A percentile compares a stretch with the other conserved stretches of the same genome.
Evolutionary conservation across 306 rosid species (phyloP).

Genomic region (Pterocarpus macrocarpus): DNA sequence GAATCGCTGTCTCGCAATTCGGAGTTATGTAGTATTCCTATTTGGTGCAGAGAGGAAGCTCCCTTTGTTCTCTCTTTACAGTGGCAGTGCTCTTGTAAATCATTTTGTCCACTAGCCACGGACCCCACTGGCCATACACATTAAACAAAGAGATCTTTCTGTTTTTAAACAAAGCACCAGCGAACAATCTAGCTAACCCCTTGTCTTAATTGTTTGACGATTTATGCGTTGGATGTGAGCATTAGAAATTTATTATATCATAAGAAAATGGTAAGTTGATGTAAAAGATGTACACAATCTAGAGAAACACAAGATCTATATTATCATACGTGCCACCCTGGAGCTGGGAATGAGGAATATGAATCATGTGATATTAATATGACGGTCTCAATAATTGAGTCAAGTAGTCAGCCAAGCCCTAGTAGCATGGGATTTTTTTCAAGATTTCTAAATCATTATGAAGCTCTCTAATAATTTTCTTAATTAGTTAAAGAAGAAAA

Average conservation of each 20-base stretch:
- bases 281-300: neutral
- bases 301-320: neutral
- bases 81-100: neutral
- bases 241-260: neutral
- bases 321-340: too few species aligned
- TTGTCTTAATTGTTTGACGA: neutral
- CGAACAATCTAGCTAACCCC: neutral
- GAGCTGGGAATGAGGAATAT: neutral
- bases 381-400: conserved; percentile 36
- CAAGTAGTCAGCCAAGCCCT: too few species aligned
- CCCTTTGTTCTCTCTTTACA: conserved; percentile 18
- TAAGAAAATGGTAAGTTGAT: neutral
- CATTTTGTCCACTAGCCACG: neutral
- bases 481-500: too few species aligned
- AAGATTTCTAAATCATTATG: too few species aligned
- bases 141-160: neutral
- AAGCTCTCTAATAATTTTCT: too few species aligned
- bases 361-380: conserved; percentile 19
- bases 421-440: too few species aligned
- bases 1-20: neutral
- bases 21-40: neutral
- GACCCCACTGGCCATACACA: neutral
- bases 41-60: neutral
- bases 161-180: neutral
- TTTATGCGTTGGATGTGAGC: neutral